phyloP scores from a whole-genome alignment of 192 early-diverging fungal species.

The Coemansia sp. region DNA sequence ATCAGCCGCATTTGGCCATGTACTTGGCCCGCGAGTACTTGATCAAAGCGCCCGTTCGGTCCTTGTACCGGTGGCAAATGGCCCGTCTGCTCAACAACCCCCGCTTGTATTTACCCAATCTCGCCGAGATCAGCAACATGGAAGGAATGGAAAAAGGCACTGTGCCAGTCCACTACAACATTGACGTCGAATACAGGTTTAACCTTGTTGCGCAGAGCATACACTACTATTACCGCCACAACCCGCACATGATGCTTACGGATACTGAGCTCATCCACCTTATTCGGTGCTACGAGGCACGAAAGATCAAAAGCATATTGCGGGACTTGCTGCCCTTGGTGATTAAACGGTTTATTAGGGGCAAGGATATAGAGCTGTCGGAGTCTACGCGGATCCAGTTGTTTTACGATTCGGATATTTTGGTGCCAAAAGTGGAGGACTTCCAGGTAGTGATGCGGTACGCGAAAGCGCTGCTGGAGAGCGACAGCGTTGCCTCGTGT shows the following conservation, averaged over 20 bases:
- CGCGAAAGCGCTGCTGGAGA: slow-evolving; percentile 20
- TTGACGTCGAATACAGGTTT: slow-evolving; percentile 17
- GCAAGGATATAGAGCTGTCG: neutral
- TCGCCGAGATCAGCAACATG: neutral
- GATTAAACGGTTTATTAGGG: slow-evolving; percentile 12
- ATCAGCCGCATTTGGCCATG: slow-evolving; percentile 23
- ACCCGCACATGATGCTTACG: slow-evolving; percentile 1
- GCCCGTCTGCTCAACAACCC: slow-evolving; percentile 11
- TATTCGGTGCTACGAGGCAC: slow-evolving; percentile 19
- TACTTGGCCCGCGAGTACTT: slow-evolving; percentile 14
- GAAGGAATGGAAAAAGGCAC: neutral
- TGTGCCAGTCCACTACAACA: neutral
- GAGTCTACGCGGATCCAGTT: slow-evolving; percentile 7
- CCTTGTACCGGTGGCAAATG: slow-evolving; percentile 26
- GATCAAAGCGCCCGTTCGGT: slow-evolving; percentile 1
- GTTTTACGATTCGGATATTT: slow-evolving; percentile 6
- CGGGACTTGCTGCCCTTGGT: slow-evolving; percentile 31
- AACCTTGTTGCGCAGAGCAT: slow-evolving; percentile 17
- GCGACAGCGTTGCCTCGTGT: slow-evolving; percentile 2
- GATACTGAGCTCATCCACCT: slow-evolving; percentile 28
- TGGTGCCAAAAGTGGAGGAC: slow-evolving; percentile 4
- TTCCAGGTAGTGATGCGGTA: slow-evolving; percentile 22
- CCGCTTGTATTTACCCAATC: neutral
- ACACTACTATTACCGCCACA: slow-evolving; percentile 21
- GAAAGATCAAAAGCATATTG: slow-evolving; percentile 12